Base-by-base conservation (phyloP, 106 monocot genomes). In the Acanthochlamys bracteata region DNA sequence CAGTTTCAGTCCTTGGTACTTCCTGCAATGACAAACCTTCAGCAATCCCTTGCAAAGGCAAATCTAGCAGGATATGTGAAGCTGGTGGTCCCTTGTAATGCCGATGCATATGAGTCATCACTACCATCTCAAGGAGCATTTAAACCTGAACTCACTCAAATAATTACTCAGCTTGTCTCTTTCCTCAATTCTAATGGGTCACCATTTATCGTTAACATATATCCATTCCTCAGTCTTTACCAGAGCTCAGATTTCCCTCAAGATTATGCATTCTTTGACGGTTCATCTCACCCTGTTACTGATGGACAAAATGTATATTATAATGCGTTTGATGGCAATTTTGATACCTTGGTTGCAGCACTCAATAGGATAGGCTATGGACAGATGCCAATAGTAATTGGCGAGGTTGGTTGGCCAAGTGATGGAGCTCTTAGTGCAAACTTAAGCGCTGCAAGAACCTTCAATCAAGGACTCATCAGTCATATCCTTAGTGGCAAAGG, bases 301-400 rank as follows among this genome's bases (percentile, higher is more conserved):
- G 88, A 93, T 80, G 88, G 88, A 0, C 59, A 22, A 25, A 88
- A 85, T 41, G 55, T 70, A 8, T 93, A 93, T 25, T 88, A 82
- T 67, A 93, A 93, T 58, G 84, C 88, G 8, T 88, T 93, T 60
- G 84, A 93, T 65, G 93, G 93, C n/a, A 93, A 93, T 59, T 88
- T 66, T 25, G 93, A 93, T 59, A 93, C 93, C 16, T 67, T 93
- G 55, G 80, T 88, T 65, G 74, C 93, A 14, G 72, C 93, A 7
- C 75, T 88, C 49, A 76, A 67, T 54, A 79, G 66, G 60, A 78
- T 82, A 11, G 84, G 88, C 27, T 93, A 73, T 60, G 82, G 82
- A n/a, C 88, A 88, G 72, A 73, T 88, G 74, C 88, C 92, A 0
- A 83, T 93, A 20, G 73, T 84, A 16, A 59, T 93, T 39, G 88